Conservation (phyloP, 768 basidiomycete genomes). For the Mycena latifolia region DNA sequence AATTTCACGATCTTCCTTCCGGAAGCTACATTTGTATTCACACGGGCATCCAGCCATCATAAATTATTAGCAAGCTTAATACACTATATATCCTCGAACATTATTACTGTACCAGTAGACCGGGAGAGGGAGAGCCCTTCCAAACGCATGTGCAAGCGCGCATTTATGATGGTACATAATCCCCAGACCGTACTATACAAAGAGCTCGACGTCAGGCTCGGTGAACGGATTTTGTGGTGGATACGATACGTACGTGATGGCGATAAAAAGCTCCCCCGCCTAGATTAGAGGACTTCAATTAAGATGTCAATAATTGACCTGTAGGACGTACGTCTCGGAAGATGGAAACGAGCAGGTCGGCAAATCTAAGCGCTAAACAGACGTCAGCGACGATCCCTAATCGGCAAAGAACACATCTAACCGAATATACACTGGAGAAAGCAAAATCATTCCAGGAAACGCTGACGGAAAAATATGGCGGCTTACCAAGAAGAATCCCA, state of each 20-base stretch:
- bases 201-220: neutral
- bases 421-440: slow-evolving; percentile 6
- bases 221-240: neutral
- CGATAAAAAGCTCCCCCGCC: neutral
- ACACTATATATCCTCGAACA: slow-evolving; percentile 1
- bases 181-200: slow-evolving; percentile 10
- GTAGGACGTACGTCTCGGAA: neutral
- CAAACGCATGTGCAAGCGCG: slow-evolving; percentile 22
- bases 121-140: slow-evolving; percentile 7
- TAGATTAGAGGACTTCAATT: neutral
- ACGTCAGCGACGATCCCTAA: neutral
- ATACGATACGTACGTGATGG: slow-evolving; percentile 6
- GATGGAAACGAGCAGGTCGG: neutral
- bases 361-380: slow-evolving; percentile 8
- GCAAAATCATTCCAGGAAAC: neutral
- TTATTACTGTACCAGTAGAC: neutral
- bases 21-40: too few relatives aligned
- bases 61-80: too few relatives aligned
- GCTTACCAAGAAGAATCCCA: slow-evolving; percentile 17
- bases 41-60: too few relatives aligned
- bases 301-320: too few relatives aligned
- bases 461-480: neutral
- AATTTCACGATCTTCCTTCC: too few relatives aligned
- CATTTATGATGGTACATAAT: slow-evolving; percentile 11
- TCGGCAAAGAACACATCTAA: neutral